Conservation (phyloP, 371 early-diverging fungal species). For the Cokeromyces recurvatus region DNA sequence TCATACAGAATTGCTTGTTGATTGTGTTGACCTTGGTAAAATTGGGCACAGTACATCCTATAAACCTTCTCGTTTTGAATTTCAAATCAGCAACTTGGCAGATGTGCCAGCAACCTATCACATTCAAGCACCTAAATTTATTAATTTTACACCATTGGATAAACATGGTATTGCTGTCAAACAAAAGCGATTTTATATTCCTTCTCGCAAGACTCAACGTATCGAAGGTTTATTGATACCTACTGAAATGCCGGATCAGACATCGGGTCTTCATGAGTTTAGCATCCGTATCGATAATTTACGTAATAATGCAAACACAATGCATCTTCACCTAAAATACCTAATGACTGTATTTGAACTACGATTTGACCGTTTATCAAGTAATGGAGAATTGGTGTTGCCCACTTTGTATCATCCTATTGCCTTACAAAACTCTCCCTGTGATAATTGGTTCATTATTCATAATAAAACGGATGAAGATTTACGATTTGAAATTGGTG, state of each 20-base stretch:
- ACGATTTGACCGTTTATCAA: constrained; percentile 67
- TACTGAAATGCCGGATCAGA: constrained; percentile 44
- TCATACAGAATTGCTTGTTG: constrained; percentile 48
- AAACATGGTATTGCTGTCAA: constrained; percentile 15
- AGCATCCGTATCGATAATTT: constrained; percentile 58
- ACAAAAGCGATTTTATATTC: constrained; percentile 28
- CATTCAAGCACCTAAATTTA: constrained; percentile 47
- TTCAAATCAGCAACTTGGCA: constrained; percentile 59
- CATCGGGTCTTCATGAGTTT: constrained; percentile 49
- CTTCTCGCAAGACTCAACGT: constrained; percentile 31
- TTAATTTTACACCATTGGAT: constrained; percentile 35
- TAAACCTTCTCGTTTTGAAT: constrained; percentile 56
- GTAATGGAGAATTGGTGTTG: constrained; percentile 61
- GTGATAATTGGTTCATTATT: constrained; percentile 84
- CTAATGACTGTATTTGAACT: constrained; percentile 73
- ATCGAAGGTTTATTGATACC: constrained; percentile 59
- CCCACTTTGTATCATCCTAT: constrained; percentile 71
- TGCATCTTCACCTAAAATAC: constrained; percentile 50
- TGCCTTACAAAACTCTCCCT: constrained; percentile 49
- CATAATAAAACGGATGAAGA: constrained; percentile 74
- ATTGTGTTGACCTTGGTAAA: constrained; percentile 66
- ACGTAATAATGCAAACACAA: constrained; percentile 60
- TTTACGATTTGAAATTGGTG: constrained; percentile 73
- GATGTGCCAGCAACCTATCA: constrained; percentile 65
- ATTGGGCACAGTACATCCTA: constrained; percentile 76